Conservation (phyloP, 2,329 filamentous ascomycete genomes). For the Ascocoryne sarcoides region DNA sequence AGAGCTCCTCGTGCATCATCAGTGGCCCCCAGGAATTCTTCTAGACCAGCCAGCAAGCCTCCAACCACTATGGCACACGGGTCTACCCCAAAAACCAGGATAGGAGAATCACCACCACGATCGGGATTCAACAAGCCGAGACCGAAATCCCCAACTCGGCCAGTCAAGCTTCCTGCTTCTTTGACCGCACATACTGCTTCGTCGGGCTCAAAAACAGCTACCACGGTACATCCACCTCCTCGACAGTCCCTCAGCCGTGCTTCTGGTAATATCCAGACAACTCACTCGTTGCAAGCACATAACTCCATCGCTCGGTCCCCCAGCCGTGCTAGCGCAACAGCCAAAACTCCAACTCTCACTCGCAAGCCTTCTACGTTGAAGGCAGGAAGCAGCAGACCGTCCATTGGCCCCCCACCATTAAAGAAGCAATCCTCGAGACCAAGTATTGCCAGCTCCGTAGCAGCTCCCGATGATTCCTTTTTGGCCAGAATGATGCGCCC, state of each 20-base stretch:
- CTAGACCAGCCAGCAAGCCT: slow-evolving; percentile 20
- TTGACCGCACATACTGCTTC: slow-evolving; percentile 62
- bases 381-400: slow-evolving; percentile 19
- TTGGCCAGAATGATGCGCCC: slow-evolving; percentile 76
- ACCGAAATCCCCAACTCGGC: slow-evolving; percentile 60
- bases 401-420: slow-evolving; percentile 45
- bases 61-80: slow-evolving; percentile 11
- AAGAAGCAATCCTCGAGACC: slow-evolving; percentile 44
- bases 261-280: slow-evolving; percentile 30
- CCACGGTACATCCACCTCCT: slow-evolving; percentile 21
- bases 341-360: slow-evolving; percentile 13
- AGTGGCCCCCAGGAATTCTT: slow-evolving; percentile 9
- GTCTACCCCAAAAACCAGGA: slow-evolving; percentile 20
- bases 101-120: slow-evolving; percentile 23
- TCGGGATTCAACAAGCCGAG: slow-evolving; percentile 46
- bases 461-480: slow-evolving; percentile 59
- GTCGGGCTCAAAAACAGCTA: slow-evolving; percentile 54
- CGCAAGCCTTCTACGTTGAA: slow-evolving; percentile 23
- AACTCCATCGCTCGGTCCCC: slow-evolving; percentile 25
- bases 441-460: slow-evolving; percentile 41
- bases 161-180: slow-evolving; percentile 56
- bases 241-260: slow-evolving; percentile 36
- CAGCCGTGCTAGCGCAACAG: slow-evolving; percentile 20
- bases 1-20: slow-evolving; percentile 7
- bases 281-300: slow-evolving; percentile 19